Evolutionary conservation across 163 green algal species (phyloP), one percentile per base, ranked within the genome.

Genomic region (Scenedesmus sp.): DNA sequence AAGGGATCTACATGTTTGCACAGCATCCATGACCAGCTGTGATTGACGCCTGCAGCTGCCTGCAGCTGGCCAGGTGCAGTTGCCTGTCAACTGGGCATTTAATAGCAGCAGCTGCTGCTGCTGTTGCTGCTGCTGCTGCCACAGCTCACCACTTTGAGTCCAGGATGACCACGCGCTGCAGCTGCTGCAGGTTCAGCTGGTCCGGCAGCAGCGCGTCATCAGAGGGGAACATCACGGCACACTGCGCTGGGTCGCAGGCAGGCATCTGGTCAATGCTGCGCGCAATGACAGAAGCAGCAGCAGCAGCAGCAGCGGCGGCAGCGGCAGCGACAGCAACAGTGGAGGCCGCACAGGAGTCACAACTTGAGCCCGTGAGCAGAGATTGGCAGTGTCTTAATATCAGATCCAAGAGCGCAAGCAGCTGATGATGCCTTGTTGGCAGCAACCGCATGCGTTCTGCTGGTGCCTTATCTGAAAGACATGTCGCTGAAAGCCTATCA

Each of bases 111-210:
- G 70, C 23, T 34, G 66, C 66, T 76, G 82, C 82, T 89, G 60
- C 60, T 82, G 2, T 0, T 57, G 59, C 84, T 52, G 55, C 55
- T 74, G 84, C 59, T 20, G 2, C 16, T 23, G 84, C 84, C 20
- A 46, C 34, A 9, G 23, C 93, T 84, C 91, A 96, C 94, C 94
- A 96, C n/a, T 92, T 94, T 54, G 92, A 94, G 93, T 96, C 94
- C 8, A 96, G 95, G 92, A 96, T 95, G 91, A 96, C 92, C 2
- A 94, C 92, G 2, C 92, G 90, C 55, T 95, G 89, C 52, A 96
- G 87, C 59, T 91, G 94, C 55, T 93, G 76, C 12, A 93, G 86
- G 54, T 94, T 89, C 89, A 96, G 74, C 83, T 95, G 55, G 10
- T 81, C 82, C 59, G 94, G 91, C 62, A 94, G 91, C 64, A 95